Evolutionary conservation across 768 basidiomycete genomes (phyloP), one percentile per base, ranked within the genome.

Genomic region (Russula sp.): DNA sequence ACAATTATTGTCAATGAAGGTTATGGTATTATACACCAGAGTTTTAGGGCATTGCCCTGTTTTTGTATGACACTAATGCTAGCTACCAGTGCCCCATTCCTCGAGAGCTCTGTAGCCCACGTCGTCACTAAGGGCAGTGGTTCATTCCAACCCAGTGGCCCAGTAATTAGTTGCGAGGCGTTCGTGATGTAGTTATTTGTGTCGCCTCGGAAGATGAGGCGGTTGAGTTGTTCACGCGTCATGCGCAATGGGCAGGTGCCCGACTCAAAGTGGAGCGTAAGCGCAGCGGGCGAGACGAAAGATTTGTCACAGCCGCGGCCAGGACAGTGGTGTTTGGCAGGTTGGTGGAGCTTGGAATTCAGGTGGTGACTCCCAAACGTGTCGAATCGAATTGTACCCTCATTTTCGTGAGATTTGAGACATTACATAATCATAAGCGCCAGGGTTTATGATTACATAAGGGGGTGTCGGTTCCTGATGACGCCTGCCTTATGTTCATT

Each of bases 181-280:
- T 65, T 61, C 30, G 64, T 65, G 38, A 61, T 65, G 42, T 36
- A 44, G 40, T 65, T 56, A 9, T 46, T 50, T 13, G 14, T 44
- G 16, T 65, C 64, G 0, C 24, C 54, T 3, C 59, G 53, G 36
- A 65, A 59, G 48, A 61, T 55, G 5, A 34, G 8, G 4, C 59
- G 49, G 16, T 65, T 44, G 20, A 65, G 59, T 51, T 73, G 61
- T 40, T 71, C 70, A 60, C 80, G 79, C 36, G 72, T 71, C 46
- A 82, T 72, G 13, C 83, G 80, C 0, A 86, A 86, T 28, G 66
- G 57, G 71, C 89, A 89, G 5, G 70, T 65, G 1, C 87, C 87
- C 13, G 78, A 75, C 70, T 90, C 89, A 70, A 88, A 78, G 72
- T 90, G 88, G 36, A 82, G 79, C 36, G 83, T 69, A 51, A 90